Conservation (phyloP, 2,329 filamentous ascomycete species). For the Fusarium sp. region DNA sequence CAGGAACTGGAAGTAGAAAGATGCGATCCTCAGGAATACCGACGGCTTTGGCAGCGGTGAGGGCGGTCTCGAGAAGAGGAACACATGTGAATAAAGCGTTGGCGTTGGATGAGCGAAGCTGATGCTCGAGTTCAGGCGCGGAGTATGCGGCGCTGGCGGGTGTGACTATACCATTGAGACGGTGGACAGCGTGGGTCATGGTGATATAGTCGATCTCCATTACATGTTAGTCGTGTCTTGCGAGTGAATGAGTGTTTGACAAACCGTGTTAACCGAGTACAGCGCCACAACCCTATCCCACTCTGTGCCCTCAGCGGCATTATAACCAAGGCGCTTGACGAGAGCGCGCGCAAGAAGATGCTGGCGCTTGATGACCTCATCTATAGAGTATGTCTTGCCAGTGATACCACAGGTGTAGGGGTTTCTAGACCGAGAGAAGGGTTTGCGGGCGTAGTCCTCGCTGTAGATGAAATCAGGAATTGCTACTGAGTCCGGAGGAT, state of each 20-base stretch:
- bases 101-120: conserved; percentile 76
- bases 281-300: conserved; percentile 85
- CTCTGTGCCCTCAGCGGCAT: conserved; percentile 76
- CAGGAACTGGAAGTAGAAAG: conserved; percentile 77
- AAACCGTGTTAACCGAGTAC: conserved; percentile 84
- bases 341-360: conserved; percentile 77
- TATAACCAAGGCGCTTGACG: conserved; percentile 77
- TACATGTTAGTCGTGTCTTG: neutral
- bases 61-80: conserved; percentile 72
- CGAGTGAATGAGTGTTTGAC: conserved; percentile 38
- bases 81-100: conserved; percentile 79
- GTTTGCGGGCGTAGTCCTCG: conserved; percentile 75
- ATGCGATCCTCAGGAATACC: conserved; percentile 74
- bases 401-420: conserved; percentile 84
- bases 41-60: conserved; percentile 72
- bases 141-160: conserved; percentile 83
- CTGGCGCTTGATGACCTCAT: conserved; percentile 74
- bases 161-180: conserved; percentile 78
- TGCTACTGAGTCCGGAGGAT: conserved; percentile 79
- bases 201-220: conserved; percentile 79
- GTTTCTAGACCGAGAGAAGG: conserved; percentile 72
- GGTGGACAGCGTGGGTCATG: conserved; percentile 79
- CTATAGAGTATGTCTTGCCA: conserved; percentile 73
- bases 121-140: conserved; percentile 76
- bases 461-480: conserved; percentile 82